Evolutionary conservation across 2,329 filamentous ascomycete genomes (phyloP), one percentile per base, ranked within the genome.

Genomic region (Fusarium xyrophilum): DNA sequence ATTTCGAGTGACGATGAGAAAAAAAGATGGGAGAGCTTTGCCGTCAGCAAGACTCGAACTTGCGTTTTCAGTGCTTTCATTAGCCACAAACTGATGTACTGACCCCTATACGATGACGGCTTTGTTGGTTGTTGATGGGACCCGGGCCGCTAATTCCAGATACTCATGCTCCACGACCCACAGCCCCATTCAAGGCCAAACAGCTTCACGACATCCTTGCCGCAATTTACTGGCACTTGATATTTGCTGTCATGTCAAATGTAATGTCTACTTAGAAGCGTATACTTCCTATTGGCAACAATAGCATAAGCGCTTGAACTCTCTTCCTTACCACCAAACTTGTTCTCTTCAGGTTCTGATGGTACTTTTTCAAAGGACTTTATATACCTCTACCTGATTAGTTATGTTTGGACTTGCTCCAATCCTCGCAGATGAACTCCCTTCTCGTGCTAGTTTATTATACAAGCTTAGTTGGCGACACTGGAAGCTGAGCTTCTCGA

Each of bases 21-120:
- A 56, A 56, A 52, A 56, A 25, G 23, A 25, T 6, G n/a, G 17
- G 7, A 33, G 10, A 33, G 3, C 2, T 32, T 46, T 62, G 60
- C 60, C 60, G 60, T 62, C 60, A 62, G 60, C 60, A 62, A 62
- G 60, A 62, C 60, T 62, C 57, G 60, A 62, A 62, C 60, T 62
- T 62, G 60, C 60, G 60, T 62, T 62, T 62, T 62, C 60, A 62
- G 60, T 62, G 60, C 35, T 62, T 62, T 32, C 7, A 42, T 62
- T 9, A 62, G 48, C 60, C 57, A 62, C 60, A 62, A 62, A 62
- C 60, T 62, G 60, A 62, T 62, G 57, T 62, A 62, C 60, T 63
- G 39, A 63, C 60, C 60, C 60, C 60, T 63, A 63, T 63, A 63
- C 60, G 60, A 63, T 63, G 60, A 63, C 60, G 60, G 60, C 60